Conservation (phyloP, 2,329 filamentous ascomycete genomes). For the Exophiala phaeomuriformis region DNA sequence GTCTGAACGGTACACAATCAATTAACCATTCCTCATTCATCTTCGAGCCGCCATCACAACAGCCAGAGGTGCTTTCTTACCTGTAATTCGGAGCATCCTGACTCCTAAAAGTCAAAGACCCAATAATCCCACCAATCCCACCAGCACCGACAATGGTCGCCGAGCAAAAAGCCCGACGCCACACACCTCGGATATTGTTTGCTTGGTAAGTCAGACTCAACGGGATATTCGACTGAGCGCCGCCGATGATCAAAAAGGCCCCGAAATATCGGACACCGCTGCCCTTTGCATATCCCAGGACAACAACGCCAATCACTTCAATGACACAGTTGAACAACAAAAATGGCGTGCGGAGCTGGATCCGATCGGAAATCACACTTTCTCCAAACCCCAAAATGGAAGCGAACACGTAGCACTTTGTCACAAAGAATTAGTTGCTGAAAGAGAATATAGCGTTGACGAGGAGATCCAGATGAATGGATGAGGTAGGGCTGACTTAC, state of each 20-base stretch:
- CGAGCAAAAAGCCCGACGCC: constrained; percentile 61
- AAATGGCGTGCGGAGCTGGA: constrained; percentile 63
- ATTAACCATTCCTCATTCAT: constrained; percentile 31
- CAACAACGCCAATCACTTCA: constrained; percentile 59
- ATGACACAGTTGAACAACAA: constrained; percentile 59
- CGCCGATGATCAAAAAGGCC: constrained; percentile 65
- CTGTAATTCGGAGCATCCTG: constrained; percentile 32
- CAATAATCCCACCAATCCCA: constrained; percentile 70
- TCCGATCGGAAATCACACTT: constrained; percentile 63
- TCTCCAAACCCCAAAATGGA: constrained; percentile 60
- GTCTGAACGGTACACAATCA: constrained; percentile 26
- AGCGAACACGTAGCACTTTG: constrained; percentile 52
- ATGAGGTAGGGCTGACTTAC: constrained; percentile 34
- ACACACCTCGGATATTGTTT: constrained; percentile 81
- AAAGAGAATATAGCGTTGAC: background rate
- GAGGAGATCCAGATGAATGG: background rate
- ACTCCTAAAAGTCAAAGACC: constrained; percentile 61
- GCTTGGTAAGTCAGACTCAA: constrained; percentile 70
- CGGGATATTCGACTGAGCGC: constrained; percentile 70
- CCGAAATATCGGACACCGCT: constrained; percentile 61
- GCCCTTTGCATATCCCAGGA: constrained; percentile 59
- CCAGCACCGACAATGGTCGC: constrained; percentile 28
- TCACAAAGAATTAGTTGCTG: background rate
- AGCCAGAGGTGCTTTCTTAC: background rate
- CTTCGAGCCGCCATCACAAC: constrained; percentile 17